Evolutionary conservation across 805 yeast species (phyloP), one percentile per base, ranked within the genome.

Genomic region (Ogataea naganishii): DNA sequence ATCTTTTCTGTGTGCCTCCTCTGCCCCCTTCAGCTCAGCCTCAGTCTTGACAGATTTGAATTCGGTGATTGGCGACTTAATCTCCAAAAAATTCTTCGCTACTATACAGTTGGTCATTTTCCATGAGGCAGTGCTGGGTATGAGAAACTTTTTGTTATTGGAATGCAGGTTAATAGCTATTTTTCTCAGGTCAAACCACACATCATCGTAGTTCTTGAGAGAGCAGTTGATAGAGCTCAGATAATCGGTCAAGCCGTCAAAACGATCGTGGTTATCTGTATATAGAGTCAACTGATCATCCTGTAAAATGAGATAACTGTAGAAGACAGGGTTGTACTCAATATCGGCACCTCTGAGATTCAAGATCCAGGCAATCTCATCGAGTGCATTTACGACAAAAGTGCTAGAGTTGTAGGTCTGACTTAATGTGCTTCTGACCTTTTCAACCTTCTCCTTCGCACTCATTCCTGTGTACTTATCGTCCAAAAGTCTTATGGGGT

Each of bases 291-390:
- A 50, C 9, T 52, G 45, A 18, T 47, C 57, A 9, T 47, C 58
- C 12, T 69, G 57, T 18, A 78, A 61, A 8, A 78, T 52, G 27
- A 67, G 44, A 38, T 71, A 71, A 33, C 66, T 50, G 52, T 57
- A 71, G 40, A 72, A 72, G 12, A 72, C 63, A 4, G 78, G 77
- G 41, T 69, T 71, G 49, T 43, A 72, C 28, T 66, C 69, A 34
- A 72, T 72, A 46, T 72, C 78, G 29, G 50, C 39, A 23, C 65
- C 64, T 39, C 98, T 72, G 33, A 89, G 58, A 48, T 89, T 89
- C 48, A 86, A 69, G 24, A 86, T 57, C 96, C 96, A 88, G 6
- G 95, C 92, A 38, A 86, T 73, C 42, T 88, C 95, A 58, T 89
- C 96, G 30, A 88, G 56, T 4, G 73, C 63, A 33, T 64, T 56